Evolutionary conservation across 2,329 filamentous ascomycete species (phyloP), one percentile per base, ranked within the genome.

Genomic region (Neopestalotiopsis sp.): DNA sequence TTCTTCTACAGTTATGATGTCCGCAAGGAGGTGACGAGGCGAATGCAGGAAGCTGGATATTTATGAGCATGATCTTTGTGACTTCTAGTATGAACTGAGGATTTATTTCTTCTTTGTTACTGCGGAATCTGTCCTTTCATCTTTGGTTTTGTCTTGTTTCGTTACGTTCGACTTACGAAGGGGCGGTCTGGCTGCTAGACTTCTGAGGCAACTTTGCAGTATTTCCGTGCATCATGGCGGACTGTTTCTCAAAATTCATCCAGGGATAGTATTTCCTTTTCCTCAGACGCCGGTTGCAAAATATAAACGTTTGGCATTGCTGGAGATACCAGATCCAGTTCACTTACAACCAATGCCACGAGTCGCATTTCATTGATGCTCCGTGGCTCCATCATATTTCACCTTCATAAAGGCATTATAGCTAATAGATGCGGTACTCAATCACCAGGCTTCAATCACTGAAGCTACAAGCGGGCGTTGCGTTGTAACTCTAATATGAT

Each of bases 1-100:
- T 70, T 71, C 42, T 70, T 70, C 49, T 71, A 70, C 57, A 56
- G 58, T 42, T 71, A 65, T 42, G 69, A 71, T 34, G 67, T 71
- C 24, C 57, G 65, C 17, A 56, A 65, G 3, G 70, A 70, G 67
- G 58, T 71, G n/a, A 61, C 38, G 24, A 24, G 28, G 4, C 66
- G 62, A 7, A 70, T 68, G 66, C 28, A 42, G 17, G 49, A 66
- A 53, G 63, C 66, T 14, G 66, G 65, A 20, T 28, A 67, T 12
- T 9, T 61, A 3, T 42, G 14, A 57, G 38, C 30, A 17, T 7
- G 17, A 34, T 9, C 32, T 24, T 53, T 24, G 45, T 24, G 17
- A 9, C 14, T n/a, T n/a, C n/a, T 53, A n/a, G 17, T 53, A 53
- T 53, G n/a, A n/a, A 3, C 4, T 20, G 45, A 53, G 6, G 17